Conservation (phyloP, 2,329 filamentous ascomycete species). For the Epichloe gansuensis region DNA sequence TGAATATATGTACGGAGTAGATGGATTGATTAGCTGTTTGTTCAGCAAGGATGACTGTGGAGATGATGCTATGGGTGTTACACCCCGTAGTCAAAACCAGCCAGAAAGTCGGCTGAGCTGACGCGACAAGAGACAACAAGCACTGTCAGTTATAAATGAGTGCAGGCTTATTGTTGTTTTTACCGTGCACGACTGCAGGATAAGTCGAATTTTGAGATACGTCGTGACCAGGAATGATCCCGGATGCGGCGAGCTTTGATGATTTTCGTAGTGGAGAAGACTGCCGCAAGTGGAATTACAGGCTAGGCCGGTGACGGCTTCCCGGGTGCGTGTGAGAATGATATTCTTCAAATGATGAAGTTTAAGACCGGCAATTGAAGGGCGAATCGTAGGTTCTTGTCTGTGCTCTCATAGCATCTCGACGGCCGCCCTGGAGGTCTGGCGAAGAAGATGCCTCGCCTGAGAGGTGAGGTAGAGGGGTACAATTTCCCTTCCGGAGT, state of each 20-base stretch:
- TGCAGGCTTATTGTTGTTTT: neutral
- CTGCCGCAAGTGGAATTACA: neutral
- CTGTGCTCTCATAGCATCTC: neutral
- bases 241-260: neutral
- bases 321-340: neutral
- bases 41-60: conserved; percentile 1
- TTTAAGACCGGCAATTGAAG: neutral
- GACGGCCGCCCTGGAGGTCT: neutral
- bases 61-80: neutral
- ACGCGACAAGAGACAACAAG: neutral
- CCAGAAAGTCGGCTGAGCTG: conserved; percentile 1
- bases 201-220: no score
- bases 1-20: neutral
- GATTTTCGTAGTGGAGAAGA: neutral
- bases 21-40: neutral
- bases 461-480: neutral
- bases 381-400: neutral
- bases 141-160: neutral
- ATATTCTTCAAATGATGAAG: neutral
- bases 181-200: no score
- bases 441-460: neutral
- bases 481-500: neutral
- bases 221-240: neutral
- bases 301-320: neutral
- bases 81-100: neutral